These are phyloP conservation scores for Vanrija pseudolonga DNA, from an alignment of 1,284 basidiomycete genomes.

Conservation along the genomic window DNA sequence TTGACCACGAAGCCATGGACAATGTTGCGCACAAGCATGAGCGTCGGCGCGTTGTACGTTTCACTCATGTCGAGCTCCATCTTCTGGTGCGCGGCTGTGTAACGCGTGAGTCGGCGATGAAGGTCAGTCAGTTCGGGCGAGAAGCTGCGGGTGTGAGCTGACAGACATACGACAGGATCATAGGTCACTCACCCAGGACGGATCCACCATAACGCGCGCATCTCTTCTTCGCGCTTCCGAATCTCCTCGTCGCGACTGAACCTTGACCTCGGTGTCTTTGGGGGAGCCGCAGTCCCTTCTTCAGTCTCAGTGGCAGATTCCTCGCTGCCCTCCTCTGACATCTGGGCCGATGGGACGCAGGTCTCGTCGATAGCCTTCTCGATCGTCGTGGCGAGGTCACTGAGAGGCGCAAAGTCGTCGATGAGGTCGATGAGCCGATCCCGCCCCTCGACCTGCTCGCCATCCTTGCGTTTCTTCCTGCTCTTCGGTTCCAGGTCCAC, in stretches of 20 bases:
- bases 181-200: constrained; percentile 60
- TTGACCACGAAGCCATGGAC: constrained; percentile 12
- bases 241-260: constrained; percentile 15
- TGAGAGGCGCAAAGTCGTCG: constrained; percentile 58
- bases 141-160: constrained; percentile 55
- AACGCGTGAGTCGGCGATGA: constrained; percentile 48
- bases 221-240: constrained; percentile 28
- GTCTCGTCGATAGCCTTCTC: constrained; percentile 56
- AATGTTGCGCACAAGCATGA: constrained; percentile 2
- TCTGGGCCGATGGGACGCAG: constrained; percentile 20
- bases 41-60: constrained; percentile 54
- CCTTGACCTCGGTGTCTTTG: constrained; percentile 13
- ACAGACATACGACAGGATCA: not conserved
- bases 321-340: constrained; percentile 17
- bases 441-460: constrained; percentile 11
- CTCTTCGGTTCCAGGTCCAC: constrained; percentile 1
- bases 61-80: constrained; percentile 33
- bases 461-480: constrained; percentile 6
- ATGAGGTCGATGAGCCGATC: constrained; percentile 53
- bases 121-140: constrained; percentile 59
- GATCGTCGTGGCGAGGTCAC: constrained; percentile 60
- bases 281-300: constrained; percentile 12
- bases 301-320: constrained; percentile 20
- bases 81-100: constrained; percentile 22
- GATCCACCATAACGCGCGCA: constrained; percentile 58